Conservation (phyloP, 192 early-diverging fungal genomes). For the Coemansia sp. region DNA sequence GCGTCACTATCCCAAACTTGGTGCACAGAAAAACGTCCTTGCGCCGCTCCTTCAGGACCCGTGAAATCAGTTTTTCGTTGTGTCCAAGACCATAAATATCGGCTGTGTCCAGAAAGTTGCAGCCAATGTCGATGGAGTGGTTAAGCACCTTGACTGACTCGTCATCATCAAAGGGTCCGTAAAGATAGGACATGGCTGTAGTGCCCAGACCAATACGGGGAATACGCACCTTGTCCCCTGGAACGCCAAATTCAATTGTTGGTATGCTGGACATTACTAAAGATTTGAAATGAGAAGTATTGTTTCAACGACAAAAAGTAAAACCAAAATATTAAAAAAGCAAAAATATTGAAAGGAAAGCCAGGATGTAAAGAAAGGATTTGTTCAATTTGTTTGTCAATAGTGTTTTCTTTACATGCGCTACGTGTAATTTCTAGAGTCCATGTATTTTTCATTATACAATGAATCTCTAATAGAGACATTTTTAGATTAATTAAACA, state of each 20-base stretch:
- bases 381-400: too few relatives aligned
- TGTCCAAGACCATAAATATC: constrained; percentile 60
- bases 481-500: too few relatives aligned
- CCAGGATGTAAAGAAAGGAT: too few relatives aligned
- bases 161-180: constrained; percentile 33
- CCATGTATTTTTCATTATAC: too few relatives aligned
- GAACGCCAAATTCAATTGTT: constrained; percentile 28
- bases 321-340: too few relatives aligned
- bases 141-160: constrained; percentile 49
- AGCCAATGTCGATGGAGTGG: constrained; percentile 56
- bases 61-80: constrained; percentile 60
- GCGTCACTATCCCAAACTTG: constrained; percentile 58
- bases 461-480: too few relatives aligned
- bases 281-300: too few relatives aligned
- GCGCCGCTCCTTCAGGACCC: constrained; percentile 53
- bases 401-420: too few relatives aligned
- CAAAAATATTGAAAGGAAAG: too few relatives aligned
- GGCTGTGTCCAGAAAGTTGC: constrained; percentile 60
- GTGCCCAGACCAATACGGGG: constrained; percentile 40
- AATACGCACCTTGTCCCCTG: constrained; percentile 23
- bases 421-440: too few relatives aligned
- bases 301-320: too few relatives aligned
- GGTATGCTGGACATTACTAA: not conserved
- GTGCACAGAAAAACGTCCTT: constrained; percentile 61
- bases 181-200: constrained; percentile 44